A percentile compares a stretch with the other conserved stretches of the same genome.
These are phyloP conservation scores for Skeletonema marinoi DNA, from an alignment of 108 stramenopile genomes.

Conservation along the genomic window DNA sequence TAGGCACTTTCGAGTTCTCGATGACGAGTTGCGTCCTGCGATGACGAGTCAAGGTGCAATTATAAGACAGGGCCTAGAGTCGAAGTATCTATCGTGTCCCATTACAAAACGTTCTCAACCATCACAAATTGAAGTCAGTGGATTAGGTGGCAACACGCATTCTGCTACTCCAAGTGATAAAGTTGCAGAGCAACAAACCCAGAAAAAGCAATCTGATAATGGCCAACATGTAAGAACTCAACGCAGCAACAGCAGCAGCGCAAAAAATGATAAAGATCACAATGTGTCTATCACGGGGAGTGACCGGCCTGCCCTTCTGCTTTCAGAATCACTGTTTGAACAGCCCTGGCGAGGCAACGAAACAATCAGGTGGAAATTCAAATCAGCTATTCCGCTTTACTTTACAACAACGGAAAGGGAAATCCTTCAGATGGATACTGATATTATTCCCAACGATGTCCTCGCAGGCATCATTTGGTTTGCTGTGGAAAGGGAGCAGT, in stretches of 20 bases:
- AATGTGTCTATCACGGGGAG: neutral
- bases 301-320: slow-evolving; percentile 5
- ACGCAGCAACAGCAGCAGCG: neutral
- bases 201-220: neutral
- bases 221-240: neutral
- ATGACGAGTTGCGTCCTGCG: slow-evolving; percentile 18
- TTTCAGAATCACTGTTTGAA: slow-evolving; percentile 19
- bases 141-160: neutral
- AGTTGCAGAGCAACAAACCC: neutral
- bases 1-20: slow-evolving; percentile 28
- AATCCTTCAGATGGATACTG: slow-evolving; percentile 11
- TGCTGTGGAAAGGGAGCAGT: slow-evolving; percentile 31
- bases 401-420: slow-evolving; percentile 22
- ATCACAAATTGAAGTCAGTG: neutral
- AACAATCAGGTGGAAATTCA: neutral
- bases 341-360: neutral
- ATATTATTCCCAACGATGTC: slow-evolving; percentile 20
- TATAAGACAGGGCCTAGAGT: slow-evolving; percentile 33
- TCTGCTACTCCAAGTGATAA: neutral
- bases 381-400: slow-evolving; percentile 33
- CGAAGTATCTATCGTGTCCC: slow-evolving; percentile 33
- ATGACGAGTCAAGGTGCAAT: slow-evolving; percentile 14
- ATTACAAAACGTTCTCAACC: neutral
- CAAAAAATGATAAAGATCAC: neutral
- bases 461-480: slow-evolving; percentile 44